phyloP scores from a whole-genome alignment of 2,329 filamentous ascomycete species.

The Colletotrichum tropicicola region DNA sequence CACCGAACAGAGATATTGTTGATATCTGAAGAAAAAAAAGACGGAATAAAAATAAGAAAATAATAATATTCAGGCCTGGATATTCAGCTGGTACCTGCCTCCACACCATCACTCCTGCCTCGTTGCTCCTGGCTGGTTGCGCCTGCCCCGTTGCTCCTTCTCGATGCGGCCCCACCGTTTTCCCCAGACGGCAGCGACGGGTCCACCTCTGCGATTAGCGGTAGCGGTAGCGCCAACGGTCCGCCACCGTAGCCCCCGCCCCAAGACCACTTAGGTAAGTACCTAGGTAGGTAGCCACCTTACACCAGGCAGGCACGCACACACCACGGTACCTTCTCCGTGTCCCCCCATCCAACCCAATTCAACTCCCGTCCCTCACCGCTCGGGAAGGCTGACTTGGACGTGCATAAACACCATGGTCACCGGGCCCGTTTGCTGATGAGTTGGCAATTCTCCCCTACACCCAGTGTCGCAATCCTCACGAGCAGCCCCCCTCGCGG shows the following conservation, averaged over 20 bases:
- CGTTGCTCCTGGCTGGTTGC: background rate
- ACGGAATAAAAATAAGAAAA: background rate
- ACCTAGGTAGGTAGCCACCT: background rate
- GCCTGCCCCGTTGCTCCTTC: background rate
- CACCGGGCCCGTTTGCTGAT: conserved; percentile 29
- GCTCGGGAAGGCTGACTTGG: conserved; percentile 30
- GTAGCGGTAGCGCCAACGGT: conserved; percentile 14
- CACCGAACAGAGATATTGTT: background rate
- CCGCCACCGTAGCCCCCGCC: conserved; percentile 16
- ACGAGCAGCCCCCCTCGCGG: background rate
- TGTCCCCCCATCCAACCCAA: background rate
- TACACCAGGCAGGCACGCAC: background rate
- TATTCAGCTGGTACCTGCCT: too few relatives aligned
- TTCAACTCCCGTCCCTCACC: conserved; percentile 22
- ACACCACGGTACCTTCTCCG: too few relatives aligned
- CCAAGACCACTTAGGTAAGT: background rate
- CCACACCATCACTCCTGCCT: background rate
- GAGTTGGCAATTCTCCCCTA: conserved; percentile 26
- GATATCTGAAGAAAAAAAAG: background rate
- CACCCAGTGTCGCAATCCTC: conserved; percentile 16
- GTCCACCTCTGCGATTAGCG: background rate
- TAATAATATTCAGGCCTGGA: background rate
- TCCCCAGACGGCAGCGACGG: conserved; percentile 1
- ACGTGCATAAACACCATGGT: conserved; percentile 30
- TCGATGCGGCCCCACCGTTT: conserved; percentile 20